These are phyloP conservation scores for Fusarium xyrophilum DNA, from an alignment of 2,329 filamentous ascomycete genomes.

Conservation along the genomic window DNA sequence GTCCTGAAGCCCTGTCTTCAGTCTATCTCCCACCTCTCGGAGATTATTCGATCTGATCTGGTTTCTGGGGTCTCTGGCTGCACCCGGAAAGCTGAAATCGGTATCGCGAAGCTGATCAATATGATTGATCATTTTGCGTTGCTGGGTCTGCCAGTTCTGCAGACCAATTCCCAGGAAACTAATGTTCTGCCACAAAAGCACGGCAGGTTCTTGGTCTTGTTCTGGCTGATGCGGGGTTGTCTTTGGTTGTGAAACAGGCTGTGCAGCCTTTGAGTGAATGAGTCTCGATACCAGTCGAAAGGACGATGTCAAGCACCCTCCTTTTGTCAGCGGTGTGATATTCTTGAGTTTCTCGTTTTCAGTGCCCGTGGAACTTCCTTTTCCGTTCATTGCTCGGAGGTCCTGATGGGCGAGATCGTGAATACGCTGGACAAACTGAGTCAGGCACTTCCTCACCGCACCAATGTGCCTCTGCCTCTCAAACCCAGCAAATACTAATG, in stretches of 20 bases:
- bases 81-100: background rate
- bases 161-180: background rate
- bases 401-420: background rate
- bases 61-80: background rate
- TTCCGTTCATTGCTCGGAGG: fast-evolving
- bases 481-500: background rate
- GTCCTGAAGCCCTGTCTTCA: background rate
- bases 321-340: background rate
- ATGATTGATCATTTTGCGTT: background rate
- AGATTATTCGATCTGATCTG: background rate
- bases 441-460: background rate
- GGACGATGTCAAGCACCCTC: background rate
- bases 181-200: background rate
- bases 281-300: background rate
- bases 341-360: background rate
- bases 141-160: slow-evolving; percentile 7
- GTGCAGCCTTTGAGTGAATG: background rate
- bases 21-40: background rate
- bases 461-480: slow-evolving; percentile 8
- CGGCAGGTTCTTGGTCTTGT: background rate
- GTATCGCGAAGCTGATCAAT: background rate
- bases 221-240: fast-evolving
- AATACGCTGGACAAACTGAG: background rate
- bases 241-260: fast-evolving
- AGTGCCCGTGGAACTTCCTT: background rate